A percentile compares a stretch with the other conserved stretches of the same genome.
Conservation (phyloP, 768 basidiomycete genomes). For the Rhodotorula taiwanensis region DNA sequence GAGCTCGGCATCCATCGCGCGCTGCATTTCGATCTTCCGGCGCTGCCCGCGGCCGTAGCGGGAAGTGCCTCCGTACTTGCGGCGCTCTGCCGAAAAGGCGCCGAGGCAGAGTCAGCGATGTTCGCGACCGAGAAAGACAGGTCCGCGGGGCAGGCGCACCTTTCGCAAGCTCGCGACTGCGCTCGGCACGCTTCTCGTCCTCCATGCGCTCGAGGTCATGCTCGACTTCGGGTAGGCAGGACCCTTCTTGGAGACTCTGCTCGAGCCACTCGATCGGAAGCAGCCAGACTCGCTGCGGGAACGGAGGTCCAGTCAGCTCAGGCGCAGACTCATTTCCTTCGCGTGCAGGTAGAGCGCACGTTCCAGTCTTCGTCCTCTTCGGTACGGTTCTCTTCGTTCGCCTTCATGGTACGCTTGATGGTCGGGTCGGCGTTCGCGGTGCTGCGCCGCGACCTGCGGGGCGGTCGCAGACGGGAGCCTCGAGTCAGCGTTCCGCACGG, state of each 20-base stretch:
- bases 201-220: slow-evolving; percentile 4
- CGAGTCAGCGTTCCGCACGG: background rate
- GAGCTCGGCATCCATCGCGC: too few relatives aligned
- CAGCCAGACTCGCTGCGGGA: slow-evolving; percentile 13
- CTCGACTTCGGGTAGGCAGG: background rate
- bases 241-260: background rate
- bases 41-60: background rate
- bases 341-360: background rate
- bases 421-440: background rate
- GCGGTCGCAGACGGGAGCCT: too few relatives aligned
- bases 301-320: background rate
- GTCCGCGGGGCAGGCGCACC: too few relatives aligned
- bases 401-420: background rate
- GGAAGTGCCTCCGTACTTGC: too few relatives aligned
- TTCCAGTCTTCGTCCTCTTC: slow-evolving; percentile 6
- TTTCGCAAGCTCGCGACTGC: background rate
- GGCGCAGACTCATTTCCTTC: background rate
- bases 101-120: background rate
- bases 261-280: slow-evolving; percentile 5
- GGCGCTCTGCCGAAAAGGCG: background rate
- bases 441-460: background rate
- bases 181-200: background rate
- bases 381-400: slow-evolving; percentile 5
- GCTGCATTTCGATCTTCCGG: too few relatives aligned
- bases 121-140: background rate